Percentiles rank a stretch among this genome's conserved stretches.
Conservation (phyloP, 2,329 filamentous ascomycete genomes). For the Fusarium nanum region DNA sequence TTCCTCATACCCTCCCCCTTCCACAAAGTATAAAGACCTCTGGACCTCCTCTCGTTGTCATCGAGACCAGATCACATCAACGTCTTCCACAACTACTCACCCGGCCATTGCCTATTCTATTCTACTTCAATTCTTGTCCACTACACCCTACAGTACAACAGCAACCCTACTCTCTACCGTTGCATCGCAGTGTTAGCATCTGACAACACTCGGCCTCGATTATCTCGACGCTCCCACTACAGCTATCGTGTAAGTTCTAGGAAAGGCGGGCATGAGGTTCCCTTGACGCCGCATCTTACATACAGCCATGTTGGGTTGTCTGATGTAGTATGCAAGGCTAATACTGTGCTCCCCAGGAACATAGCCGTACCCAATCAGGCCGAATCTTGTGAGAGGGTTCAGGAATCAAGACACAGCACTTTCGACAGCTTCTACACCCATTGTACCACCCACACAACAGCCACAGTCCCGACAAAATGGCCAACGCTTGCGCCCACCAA, state of each 20-base stretch:
- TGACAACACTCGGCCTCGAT: conserved; percentile 15
- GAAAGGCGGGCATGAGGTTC: conserved; percentile 23
- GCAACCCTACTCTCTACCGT: not conserved
- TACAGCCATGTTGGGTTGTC: conserved; percentile 23
- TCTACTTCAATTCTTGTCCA: conserved; percentile 5
- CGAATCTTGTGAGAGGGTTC: conserved; percentile 37
- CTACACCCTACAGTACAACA: conserved; percentile 2
- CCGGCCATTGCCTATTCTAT: conserved; percentile 2
- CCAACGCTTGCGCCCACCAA: conserved; percentile 68
- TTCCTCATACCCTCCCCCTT: conserved; percentile 10
- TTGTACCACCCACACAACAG: conserved; percentile 29
- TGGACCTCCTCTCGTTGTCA: conserved; percentile 11
- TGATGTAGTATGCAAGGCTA: conserved; percentile 42
- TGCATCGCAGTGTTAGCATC: conserved; percentile 9
- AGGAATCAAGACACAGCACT: conserved; percentile 22
- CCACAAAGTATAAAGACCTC: conserved; percentile 38
- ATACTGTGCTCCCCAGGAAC: conserved; percentile 36
- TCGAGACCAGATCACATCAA: conserved; percentile 8
- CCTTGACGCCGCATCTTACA: conserved; percentile 16
- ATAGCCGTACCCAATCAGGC: conserved; percentile 41
- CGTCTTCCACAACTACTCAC: conserved; percentile 13
- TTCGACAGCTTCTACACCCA: conserved; percentile 35
- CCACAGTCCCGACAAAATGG: conserved; percentile 54
- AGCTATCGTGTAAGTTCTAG: conserved; percentile 26
- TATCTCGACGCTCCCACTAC: conserved; percentile 3